A percentile compares a stretch with the other conserved stretches of the same genome.
phyloP scores from a whole-genome alignment of 345 rosid genomes.

The Odontarrhena argentea region DNA sequence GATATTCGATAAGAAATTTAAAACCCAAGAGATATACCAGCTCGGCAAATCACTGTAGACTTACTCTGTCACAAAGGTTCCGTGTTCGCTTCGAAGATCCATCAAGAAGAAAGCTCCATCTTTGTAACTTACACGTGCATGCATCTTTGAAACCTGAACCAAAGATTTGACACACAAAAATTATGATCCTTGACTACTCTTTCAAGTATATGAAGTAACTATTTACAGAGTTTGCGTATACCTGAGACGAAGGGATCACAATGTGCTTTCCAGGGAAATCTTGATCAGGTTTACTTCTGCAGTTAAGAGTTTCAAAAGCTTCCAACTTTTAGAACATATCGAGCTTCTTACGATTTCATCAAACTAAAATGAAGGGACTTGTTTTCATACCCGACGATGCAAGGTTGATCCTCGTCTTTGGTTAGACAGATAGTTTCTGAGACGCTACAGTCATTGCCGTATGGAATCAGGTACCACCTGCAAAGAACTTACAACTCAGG shows the following conservation, averaged over 20 bases:
- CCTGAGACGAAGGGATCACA: conserved; percentile 65
- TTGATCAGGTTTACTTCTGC: conserved; percentile 60
- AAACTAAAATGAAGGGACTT: not conserved
- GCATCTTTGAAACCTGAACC: conserved; percentile 68
- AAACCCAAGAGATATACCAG: not conserved
- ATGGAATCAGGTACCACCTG: conserved; percentile 76
- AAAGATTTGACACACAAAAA: not conserved
- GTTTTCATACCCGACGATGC: conserved; percentile 60
- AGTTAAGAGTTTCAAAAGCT: conserved; percentile 16
- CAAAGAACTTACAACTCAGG: conserved; percentile 23
- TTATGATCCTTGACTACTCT: conserved; percentile 7
- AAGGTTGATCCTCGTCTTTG: conserved; percentile 60
- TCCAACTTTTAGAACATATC: not conserved
- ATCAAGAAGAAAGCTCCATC: conserved; percentile 69
- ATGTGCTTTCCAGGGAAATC: conserved; percentile 59
- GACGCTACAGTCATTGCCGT: conserved; percentile 46
- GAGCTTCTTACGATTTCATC: not conserved
- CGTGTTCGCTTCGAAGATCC: conserved; percentile 74
- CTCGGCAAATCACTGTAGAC: conserved; percentile 25
- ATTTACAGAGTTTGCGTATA: conserved; percentile 22
- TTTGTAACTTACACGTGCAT: conserved; percentile 75
- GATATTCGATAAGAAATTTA: conserved; percentile 7
- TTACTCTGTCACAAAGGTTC: conserved; percentile 79
- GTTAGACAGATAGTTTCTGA: conserved; percentile 56
- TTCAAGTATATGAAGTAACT: not conserved